Evolutionary conservation across 2,329 filamentous ascomycete genomes (phyloP).

Genomic region (Trematosphaeria pertusa): DNA sequence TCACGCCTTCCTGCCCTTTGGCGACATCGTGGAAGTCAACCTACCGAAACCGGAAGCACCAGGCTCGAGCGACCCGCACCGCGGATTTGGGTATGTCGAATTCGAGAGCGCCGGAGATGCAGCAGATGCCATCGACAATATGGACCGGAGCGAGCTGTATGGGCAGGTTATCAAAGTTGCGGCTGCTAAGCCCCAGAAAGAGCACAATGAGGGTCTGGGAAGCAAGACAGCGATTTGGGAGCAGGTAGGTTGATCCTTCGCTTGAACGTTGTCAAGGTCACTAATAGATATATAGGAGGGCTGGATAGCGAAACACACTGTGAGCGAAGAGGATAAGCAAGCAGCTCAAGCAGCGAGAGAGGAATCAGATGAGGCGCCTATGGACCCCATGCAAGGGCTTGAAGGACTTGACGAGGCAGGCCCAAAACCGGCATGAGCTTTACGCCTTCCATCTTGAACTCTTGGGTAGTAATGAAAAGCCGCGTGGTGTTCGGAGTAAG

Average conservation of each 20-base stretch:
- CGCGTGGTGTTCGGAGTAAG: constrained; percentile 9
- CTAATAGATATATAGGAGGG: constrained; percentile 71
- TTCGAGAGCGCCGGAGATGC: constrained; percentile 87
- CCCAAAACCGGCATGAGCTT: constrained; percentile 77
- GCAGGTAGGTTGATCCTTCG: constrained; percentile 68
- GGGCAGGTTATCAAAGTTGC: constrained; percentile 92
- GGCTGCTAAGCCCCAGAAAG: constrained; percentile 89
- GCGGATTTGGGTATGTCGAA: constrained; percentile 96
- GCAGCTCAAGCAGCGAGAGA: constrained; percentile 63
- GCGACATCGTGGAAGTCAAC: constrained; percentile 90
- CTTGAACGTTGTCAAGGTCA: neutral
- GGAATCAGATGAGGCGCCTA: constrained; percentile 61
- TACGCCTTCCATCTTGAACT: too few relatives aligned
- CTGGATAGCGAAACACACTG: constrained; percentile 88
- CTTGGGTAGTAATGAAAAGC: neutral
- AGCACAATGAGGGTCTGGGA: constrained; percentile 82
- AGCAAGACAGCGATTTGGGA: constrained; percentile 97
- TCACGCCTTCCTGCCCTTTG: constrained; percentile 95
- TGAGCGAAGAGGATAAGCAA: constrained; percentile 77
- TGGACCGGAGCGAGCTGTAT: constrained; percentile 96
- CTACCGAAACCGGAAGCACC: constrained; percentile 86
- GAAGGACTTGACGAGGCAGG: constrained; percentile 94
- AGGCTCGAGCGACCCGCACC: constrained; percentile 78
- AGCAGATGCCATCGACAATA: constrained; percentile 96
- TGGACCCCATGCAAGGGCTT: constrained; percentile 94